Conservation (phyloP, 2,329 filamentous ascomycete genomes). For the Colletotrichum musicola region DNA sequence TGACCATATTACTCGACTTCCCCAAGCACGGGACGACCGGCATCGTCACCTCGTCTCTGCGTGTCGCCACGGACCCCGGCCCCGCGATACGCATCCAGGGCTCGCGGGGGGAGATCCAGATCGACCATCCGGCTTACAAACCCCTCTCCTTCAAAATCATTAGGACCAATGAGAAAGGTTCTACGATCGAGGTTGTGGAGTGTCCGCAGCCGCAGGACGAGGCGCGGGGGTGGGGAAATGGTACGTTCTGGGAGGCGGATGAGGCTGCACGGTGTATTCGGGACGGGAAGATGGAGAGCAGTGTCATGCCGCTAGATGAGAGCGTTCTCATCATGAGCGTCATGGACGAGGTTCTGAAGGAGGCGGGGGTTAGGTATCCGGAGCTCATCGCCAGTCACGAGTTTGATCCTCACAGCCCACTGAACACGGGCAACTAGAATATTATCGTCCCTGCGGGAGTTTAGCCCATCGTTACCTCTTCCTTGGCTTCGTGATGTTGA, state of each 20-base stretch:
- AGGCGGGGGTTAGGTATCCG: slow-evolving; percentile 66
- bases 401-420: slow-evolving; percentile 68
- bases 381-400: slow-evolving; percentile 67
- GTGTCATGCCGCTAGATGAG: slow-evolving; percentile 78
- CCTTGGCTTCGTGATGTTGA: too few species aligned
- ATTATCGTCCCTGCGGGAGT: too few species aligned
- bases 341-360: slow-evolving; percentile 67
- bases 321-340: slow-evolving; percentile 86
- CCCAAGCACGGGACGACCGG: slow-evolving; percentile 76
- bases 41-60: slow-evolving; percentile 76
- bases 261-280: slow-evolving; percentile 80
- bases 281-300: slow-evolving; percentile 83
- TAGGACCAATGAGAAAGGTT: slow-evolving; percentile 58
- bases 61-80: slow-evolving; percentile 69
- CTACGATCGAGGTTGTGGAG: slow-evolving; percentile 62
- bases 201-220: slow-evolving; percentile 65
- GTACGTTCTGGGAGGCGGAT: slow-evolving; percentile 91
- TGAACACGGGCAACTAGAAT: slow-evolving; percentile 63
- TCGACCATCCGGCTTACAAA: slow-evolving; percentile 77
- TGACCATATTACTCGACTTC: slow-evolving; percentile 81
- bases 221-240: slow-evolving; percentile 71
- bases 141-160: slow-evolving; percentile 77
- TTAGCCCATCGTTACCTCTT: too few species aligned
- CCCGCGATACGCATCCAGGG: slow-evolving; percentile 87
- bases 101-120: slow-evolving; percentile 83